Evolutionary conservation across 1,284 basidiomycete genomes (phyloP), one percentile per base, ranked within the genome.

Genomic region (Cutaneotrichosporon daszewskae): DNA sequence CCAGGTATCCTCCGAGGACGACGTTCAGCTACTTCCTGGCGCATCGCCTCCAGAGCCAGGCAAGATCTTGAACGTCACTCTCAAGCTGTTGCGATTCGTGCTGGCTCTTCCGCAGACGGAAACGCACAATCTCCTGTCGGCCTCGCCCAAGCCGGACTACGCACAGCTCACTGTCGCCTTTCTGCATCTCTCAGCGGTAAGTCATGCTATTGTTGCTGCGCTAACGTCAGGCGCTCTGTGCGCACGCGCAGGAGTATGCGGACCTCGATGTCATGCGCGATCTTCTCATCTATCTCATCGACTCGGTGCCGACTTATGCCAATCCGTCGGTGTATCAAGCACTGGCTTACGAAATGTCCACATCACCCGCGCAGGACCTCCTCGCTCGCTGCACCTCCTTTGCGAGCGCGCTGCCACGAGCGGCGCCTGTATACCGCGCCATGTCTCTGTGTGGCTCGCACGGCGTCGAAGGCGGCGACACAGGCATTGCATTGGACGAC

Each of bases 81-180:
- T 66, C 24, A 54, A 54, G 28, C 46, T 66, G 17, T 47, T 69
- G 11, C 58, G 51, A 27, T 69, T 64, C 37, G 44, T 49, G 2
- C 48, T 69, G 8, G 57, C 59, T 1, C 23, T 66, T 5, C 43
- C 51, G 0, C 32, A 48, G 7, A 24, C 45, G 13, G 66, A 69
- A 16, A 29, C 37, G 13, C 37, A 35, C 20, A n/a, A n/a, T n/a
- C 19, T 35, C 10, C 42, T 50, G 19, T 47, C 54, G 1, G 43
- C 53, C 1, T 49, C 52, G 12, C 63, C 63, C 3, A 55, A 57
- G 35, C 64, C 66, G 7, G 64, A 67, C 45, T 66, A 63, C 47
- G 54, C 55, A 5, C 47, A 51, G 20, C 47, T 69, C 13, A 52
- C 58, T 1, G 53, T 55, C 0, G 52, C 55, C 2, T 59, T 60